Evolutionary conservation across 768 basidiomycete genomes (phyloP), one percentile per base, ranked within the genome.

Genomic region (Steccherinum ochraceum): DNA sequence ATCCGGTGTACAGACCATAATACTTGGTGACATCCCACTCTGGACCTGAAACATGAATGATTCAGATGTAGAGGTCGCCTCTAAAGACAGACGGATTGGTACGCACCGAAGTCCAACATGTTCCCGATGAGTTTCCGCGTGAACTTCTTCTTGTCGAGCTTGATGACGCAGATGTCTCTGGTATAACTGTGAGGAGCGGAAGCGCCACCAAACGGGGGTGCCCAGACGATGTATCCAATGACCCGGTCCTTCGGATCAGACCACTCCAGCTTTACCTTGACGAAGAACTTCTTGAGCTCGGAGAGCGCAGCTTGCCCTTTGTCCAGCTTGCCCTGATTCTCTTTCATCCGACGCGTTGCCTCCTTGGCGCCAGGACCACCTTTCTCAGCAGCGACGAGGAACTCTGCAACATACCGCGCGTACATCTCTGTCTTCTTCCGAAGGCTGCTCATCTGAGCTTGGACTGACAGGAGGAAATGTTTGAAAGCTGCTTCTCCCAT

Each of bases 91-190:
- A n/a, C n/a, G n/a, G n/a, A n/a, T n/a, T n/a, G n/a, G n/a, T 57
- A 64, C 62, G 56, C 61, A 73, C 72, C 71, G 18, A 73, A 53
- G 55, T 59, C 57, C 5, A 73, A 5, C 1, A 66, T 66, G 49
- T 73, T 74, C 12, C 67, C 63, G 30, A 5, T 60, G 52, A 71
- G 62, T 51, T 63, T 57, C 52, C 10, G 24, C n/a, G n/a, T n/a
- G 62, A 73, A 71, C 59, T 65, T 72, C 44, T 61, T 41, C 57
- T 71, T 58, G 53, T 73, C 51, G 5, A 74, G 58, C 63, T 69
- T 60, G 55, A 72, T 58, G 40, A 74, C 68, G 51, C 71, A 70
- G 4, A 72, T 46, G 55, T 73, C 73, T 26, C 55, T 30, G 0
- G 67, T 73, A 52, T 70, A 73, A 23, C 54, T 21, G 55, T 70